Evolutionary conservation across 2,329 filamentous ascomycete genomes (phyloP), one percentile per base, ranked within the genome.

Genomic region (Dactylellina drechsleri): DNA sequence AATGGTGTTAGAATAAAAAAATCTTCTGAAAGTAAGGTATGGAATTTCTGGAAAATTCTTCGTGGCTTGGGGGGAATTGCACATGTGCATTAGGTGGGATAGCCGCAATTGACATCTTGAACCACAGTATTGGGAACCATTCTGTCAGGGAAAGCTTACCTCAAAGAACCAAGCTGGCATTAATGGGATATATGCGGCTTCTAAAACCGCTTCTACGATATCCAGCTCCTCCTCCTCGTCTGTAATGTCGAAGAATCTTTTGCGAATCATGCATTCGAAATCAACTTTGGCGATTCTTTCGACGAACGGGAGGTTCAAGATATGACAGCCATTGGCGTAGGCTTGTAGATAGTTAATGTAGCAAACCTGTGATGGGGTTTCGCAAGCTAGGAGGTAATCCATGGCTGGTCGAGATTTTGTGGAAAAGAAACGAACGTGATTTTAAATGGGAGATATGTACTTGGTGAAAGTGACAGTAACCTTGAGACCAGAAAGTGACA

Each of bases 111-210:
- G 56, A 47, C 40, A 49, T 8, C 26, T 65, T 36, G 58, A 68
- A 67, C 71, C 71, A 60, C 45, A 64, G 71, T 75, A 75, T 68
- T 49, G 71, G 71, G 59, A 59, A 47, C 31, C 23, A 4, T 23
- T 36, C 31, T 36, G 5, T 36, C 6, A 36, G 6, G 10, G 31
- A 10, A 36, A 47, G n/a, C 58, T 5, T 68, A 75, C 71, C 71
- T 75, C 71, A 28, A 75, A 75, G 50, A 75, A 75, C 71, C 71
- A 75, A 26, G 71, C 71, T 18, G 71, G 71, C 71, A 75, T 75
- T 18, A 68, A 15, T 18, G 71, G 71, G 43, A 75, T 75, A 56
- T 75, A 75, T 4, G 71, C 71, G 5, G 71, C 71, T 43, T 53
- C 45, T 8, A 75, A 31, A 31, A 75, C 58, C n/a, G 54, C 45